phyloP scores from a whole-genome alignment of 208 protist species.

The Novymonas esmeraldas region DNA sequence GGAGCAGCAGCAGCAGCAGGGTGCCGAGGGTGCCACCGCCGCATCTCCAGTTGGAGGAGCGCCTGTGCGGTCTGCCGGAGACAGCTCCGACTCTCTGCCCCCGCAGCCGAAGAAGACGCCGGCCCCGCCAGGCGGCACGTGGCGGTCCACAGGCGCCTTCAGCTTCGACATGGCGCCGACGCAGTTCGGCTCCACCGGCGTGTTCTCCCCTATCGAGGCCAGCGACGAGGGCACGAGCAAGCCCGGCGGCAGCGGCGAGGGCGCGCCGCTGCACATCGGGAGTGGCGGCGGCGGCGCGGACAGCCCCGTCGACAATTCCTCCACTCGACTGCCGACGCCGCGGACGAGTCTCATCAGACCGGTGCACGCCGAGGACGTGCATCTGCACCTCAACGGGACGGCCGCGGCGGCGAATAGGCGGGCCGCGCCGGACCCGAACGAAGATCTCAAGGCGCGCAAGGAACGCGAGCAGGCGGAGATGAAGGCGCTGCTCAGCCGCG shows the following conservation, averaged over 20 bases:
- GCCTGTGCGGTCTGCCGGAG: too few relatives aligned
- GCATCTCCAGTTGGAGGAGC: too few relatives aligned
- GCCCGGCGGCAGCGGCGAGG: neutral
- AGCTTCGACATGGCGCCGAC: constrained; percentile 27
- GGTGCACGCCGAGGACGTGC: neutral
- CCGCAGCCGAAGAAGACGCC: neutral
- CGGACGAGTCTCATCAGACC: neutral
- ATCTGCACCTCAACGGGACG: neutral
- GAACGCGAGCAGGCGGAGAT: constrained; percentile 29
- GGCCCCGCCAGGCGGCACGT: constrained; percentile 1
- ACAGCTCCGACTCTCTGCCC: neutral
- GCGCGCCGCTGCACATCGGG: neutral
- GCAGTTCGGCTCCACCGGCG: neutral
- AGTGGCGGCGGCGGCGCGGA: neutral
- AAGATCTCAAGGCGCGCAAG: constrained; percentile 14
- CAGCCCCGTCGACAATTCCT: neutral
- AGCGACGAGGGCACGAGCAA: neutral
- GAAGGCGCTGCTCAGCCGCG: constrained; percentile 14
- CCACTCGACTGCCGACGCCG: neutral
- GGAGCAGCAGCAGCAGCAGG: too few relatives aligned
- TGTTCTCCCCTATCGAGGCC: constrained; percentile 24
- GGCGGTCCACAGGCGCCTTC: constrained; percentile 11
- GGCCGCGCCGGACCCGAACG: constrained; percentile 1
- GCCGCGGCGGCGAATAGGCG: neutral
- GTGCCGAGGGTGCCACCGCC: too few relatives aligned